Conservation (phyloP, 2,329 filamentous ascomycete genomes). For the Lachnellula arida region DNA sequence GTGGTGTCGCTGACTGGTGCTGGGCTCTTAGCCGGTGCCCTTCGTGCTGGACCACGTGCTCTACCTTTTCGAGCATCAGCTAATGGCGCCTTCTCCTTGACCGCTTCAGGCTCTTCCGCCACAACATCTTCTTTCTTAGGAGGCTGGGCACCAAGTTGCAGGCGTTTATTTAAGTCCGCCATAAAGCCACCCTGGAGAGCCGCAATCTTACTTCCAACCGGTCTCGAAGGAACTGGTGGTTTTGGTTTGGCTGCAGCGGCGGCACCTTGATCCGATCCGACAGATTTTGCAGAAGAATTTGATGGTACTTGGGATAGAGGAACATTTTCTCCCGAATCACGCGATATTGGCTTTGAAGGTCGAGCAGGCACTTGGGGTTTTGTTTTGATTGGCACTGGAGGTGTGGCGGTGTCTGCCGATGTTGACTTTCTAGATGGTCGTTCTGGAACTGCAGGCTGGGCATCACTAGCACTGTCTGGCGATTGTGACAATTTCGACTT, state of each 20-base stretch:
- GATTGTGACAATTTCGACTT: slow-evolving; percentile 32
- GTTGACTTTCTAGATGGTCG: slow-evolving; percentile 19
- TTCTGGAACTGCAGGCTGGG: slow-evolving; percentile 29
- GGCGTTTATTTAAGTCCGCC: slow-evolving; percentile 84
- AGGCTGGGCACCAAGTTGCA: slow-evolving; percentile 79
- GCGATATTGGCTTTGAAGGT: slow-evolving; percentile 52
- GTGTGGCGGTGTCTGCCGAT: slow-evolving; percentile 14
- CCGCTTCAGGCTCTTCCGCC: slow-evolving; percentile 51
- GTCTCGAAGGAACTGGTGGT: slow-evolving; percentile 74
- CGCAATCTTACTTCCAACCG: slow-evolving; percentile 80
- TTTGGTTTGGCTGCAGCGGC: slow-evolving; percentile 62
- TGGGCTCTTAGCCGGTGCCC: slow-evolving; percentile 52
- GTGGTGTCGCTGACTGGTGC: slow-evolving; percentile 13
- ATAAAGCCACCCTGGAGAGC: slow-evolving; percentile 88
- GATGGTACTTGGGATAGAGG: slow-evolving; percentile 24
- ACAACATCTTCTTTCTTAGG: slow-evolving; percentile 68
- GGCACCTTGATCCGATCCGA: slow-evolving; percentile 37
- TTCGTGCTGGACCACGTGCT: slow-evolving; percentile 79
- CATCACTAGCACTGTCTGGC: slow-evolving; percentile 17
- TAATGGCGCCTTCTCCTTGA: slow-evolving; percentile 71
- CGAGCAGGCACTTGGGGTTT: slow-evolving; percentile 59
- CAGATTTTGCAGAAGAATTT: slow-evolving; percentile 31
- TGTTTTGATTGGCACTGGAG: slow-evolving; percentile 45
- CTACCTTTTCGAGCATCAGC: slow-evolving; percentile 85
- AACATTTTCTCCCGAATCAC: slow-evolving; percentile 31